A percentile compares a stretch with the other conserved stretches of the same genome.
phyloP scores from a whole-genome alignment of 768 basidiomycete species.

The Tricholoma saponaceum region DNA sequence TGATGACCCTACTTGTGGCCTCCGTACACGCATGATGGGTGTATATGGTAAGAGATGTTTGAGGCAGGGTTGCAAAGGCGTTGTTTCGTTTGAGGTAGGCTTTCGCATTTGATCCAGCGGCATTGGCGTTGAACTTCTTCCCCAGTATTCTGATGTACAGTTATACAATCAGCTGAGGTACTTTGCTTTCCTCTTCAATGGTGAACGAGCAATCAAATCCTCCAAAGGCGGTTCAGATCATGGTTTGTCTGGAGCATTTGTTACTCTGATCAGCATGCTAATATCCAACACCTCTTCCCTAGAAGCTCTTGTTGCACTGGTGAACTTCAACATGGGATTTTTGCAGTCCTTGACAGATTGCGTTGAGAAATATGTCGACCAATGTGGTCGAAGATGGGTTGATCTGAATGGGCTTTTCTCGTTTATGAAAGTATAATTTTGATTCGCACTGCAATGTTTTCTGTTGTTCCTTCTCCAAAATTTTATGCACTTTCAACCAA shows the following conservation, averaged over 20 bases:
- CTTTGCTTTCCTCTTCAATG: constrained; percentile 75
- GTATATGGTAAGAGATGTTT: constrained; percentile 87
- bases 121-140: not conserved
- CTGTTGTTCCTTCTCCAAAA: not conserved
- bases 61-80: constrained; percentile 62
- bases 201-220: constrained; percentile 52
- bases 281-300: constrained; percentile 1
- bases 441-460: not conserved
- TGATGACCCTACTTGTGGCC: constrained; percentile 78
- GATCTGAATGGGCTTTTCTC: constrained; percentile 77
- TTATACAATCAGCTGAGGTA: constrained; percentile 91
- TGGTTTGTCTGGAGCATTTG: constrained; percentile 27
- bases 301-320: constrained; percentile 57
- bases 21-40: constrained; percentile 89
- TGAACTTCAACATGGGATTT: constrained; percentile 43
- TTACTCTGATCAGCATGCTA: not conserved
- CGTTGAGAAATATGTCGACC: constrained; percentile 78
- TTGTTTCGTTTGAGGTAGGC: constrained; percentile 72
- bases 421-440: constrained; percentile 58
- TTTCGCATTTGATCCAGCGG: not conserved
- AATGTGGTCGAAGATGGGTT: constrained; percentile 89
- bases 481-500: too few relatives aligned
- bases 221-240: constrained; percentile 41
- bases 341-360: constrained; percentile 50
- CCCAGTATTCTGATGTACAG: constrained; percentile 39